phyloP scores from a whole-genome alignment of 1,139 yeast species.

The Meyerozyma smithsonii region DNA sequence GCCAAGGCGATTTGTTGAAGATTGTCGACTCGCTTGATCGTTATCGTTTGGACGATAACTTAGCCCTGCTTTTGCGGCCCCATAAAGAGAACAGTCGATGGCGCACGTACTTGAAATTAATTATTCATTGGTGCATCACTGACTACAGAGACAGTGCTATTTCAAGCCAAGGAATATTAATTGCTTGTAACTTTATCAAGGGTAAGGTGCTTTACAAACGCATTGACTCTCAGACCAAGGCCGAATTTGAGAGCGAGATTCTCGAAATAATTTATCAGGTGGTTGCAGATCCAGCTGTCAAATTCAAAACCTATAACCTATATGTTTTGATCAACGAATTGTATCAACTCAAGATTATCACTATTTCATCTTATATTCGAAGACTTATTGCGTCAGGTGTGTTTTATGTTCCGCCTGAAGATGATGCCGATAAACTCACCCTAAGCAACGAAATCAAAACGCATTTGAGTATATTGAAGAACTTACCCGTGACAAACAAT shows the following conservation, averaged over 20 bases:
- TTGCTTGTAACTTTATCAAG: constrained; percentile 36
- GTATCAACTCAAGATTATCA: constrained; percentile 45
- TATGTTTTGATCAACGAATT: constrained; percentile 54
- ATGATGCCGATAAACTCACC: constrained; percentile 8
- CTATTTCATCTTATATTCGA: constrained; percentile 67
- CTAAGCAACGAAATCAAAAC: constrained; percentile 19
- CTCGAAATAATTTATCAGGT: constrained; percentile 24
- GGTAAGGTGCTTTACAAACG: constrained; percentile 26
- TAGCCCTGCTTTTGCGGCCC: constrained; percentile 29
- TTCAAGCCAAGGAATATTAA: constrained; percentile 31
- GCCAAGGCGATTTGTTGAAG: constrained; percentile 28
- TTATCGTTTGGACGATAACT: constrained; percentile 25
- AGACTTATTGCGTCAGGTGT: constrained; percentile 81
- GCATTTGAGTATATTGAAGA: constrained; percentile 49
- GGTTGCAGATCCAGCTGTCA: constrained; percentile 17
- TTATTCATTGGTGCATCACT: constrained; percentile 49
- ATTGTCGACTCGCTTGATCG: constrained; percentile 32
- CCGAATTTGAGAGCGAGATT: constrained; percentile 45
- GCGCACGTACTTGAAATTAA: constrained; percentile 34
- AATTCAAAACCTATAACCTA: constrained; percentile 29
- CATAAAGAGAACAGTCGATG: constrained; percentile 21
- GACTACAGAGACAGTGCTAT: constrained; percentile 25
- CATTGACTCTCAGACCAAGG: constrained; percentile 23
- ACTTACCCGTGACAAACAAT: constrained; percentile 50
- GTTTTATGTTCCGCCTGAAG: constrained; percentile 45